phyloP scores from a whole-genome alignment of 208 protist species.

The Acanthamoeba culbertsoni region DNA sequence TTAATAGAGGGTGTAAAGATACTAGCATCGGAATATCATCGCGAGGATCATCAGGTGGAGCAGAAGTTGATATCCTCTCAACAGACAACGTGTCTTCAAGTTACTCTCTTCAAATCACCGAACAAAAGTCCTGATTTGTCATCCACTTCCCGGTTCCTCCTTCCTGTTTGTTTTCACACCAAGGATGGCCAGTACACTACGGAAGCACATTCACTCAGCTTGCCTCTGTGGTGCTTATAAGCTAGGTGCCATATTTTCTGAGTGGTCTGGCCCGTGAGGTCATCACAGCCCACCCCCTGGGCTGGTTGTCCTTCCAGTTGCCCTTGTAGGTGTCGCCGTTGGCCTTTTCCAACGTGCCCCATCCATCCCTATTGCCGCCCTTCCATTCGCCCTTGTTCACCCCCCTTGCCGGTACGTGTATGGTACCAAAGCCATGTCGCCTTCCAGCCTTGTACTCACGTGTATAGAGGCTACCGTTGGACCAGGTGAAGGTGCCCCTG shows the following conservation, averaged over 20 bases:
- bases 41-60: neutral
- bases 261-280: neutral
- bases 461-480: constrained; percentile 65
- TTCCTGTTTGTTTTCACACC: no score
- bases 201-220: no score
- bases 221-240: no score
- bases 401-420: neutral
- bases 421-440: constrained; percentile 42
- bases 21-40: neutral
- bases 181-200: no score
- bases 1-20: neutral
- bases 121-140: no score
- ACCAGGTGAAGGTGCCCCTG: constrained; percentile 67
- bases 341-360: neutral
- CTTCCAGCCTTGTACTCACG: constrained; percentile 43
- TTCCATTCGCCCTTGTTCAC: constrained; percentile 50
- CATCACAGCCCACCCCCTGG: neutral
- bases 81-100: neutral
- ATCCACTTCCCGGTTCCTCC: no score
- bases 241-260: constrained; percentile 41
- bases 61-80: neutral
- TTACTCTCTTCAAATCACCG: no score
- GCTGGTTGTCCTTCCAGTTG: constrained; percentile 45
- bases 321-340: constrained; percentile 19
- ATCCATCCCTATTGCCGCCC: neutral